Base-by-base conservation (phyloP, 768 basidiomycete species). In the Mrakia blollopis region DNA sequence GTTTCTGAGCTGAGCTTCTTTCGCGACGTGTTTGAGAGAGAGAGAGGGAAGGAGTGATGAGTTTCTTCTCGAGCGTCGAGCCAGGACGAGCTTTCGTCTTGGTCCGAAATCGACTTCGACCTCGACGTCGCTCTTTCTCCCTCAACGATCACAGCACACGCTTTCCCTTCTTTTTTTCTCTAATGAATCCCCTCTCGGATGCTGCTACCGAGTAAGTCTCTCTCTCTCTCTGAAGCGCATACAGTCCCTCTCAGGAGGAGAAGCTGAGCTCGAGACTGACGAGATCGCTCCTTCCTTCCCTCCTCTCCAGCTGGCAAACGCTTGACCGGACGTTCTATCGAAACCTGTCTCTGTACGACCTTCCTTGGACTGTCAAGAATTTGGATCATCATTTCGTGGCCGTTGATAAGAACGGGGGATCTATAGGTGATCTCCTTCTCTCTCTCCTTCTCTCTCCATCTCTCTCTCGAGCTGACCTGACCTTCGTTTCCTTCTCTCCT, bases 281-380 rank as follows among this genome's bases (percentile, higher is more conserved):
- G 63, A 65, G 63, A 39, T 68, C 37, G 5, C 65, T 41, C 25
- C 16, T 23, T 41, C 37, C 37, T 39, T 3, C 35, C 37, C 23
- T 10, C 35, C 32, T 35, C 44, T 44, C 1, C 65, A 72, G 71
- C 57, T 78, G 77, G 77, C 72, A 78, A 35, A 61, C 77, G 41
- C 73, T 78, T 30, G 77, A 74, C 44, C 71, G 67, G 30, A 74
- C 77, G 44, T 74, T 78, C 72, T 78, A 78, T 67, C 67, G 72
- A 30, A 39, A 68, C 50, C 30, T 67, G 18, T 52, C 39, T 41
- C 54, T 78, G 28, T 78, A 78, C 67, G 44, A 73, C 21, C 50
- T 78, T n/a, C 25, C 39, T 6, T 74, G 72, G 72, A 25, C 72
- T 4, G 54, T 67, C 54, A 14, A 60, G 47, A 57, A 69, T 35